Evolutionary conservation across 495 filamentous ascomycete species (phyloP).

Genomic region (Choiromyces venosus): DNA sequence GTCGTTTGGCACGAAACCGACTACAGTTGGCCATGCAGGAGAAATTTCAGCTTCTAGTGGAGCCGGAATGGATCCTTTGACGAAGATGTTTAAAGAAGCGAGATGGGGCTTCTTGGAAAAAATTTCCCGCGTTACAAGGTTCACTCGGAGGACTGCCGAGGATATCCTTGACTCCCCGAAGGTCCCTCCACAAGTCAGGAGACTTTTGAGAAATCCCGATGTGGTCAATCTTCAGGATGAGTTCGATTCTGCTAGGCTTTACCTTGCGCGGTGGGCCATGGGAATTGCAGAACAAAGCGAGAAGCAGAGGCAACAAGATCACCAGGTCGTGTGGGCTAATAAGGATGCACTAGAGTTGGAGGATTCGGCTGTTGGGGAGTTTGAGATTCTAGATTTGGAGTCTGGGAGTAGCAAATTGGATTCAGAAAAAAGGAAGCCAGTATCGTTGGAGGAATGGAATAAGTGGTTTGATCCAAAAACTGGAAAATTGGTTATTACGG

Average conservation of each 20-base stretch:
- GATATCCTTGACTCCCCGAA: conserved; percentile 84
- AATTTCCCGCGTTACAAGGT: conserved; percentile 91
- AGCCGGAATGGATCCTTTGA: conserved; percentile 89
- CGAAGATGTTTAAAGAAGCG: conserved; percentile 90
- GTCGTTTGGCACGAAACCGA: conserved; percentile 64
- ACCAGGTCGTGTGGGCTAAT: conserved; percentile 74
- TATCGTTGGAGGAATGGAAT: conserved; percentile 82
- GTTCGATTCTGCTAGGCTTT: conserved; percentile 90
- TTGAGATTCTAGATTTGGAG: conserved; percentile 85
- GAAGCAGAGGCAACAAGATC: conserved; percentile 59
- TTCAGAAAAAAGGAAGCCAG: conserved; percentile 64
- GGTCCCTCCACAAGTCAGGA: conserved; percentile 76
- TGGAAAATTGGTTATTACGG: conserved; percentile 68
- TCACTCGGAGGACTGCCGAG: conserved; percentile 84
- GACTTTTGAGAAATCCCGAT: conserved; percentile 84
- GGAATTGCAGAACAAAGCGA: conserved; percentile 96
- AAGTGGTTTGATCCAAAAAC: conserved; percentile 69
- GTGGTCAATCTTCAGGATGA: conserved; percentile 93
- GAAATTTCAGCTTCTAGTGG: conserved; percentile 43
- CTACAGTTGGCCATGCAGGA: conserved; percentile 45
- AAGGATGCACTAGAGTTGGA: conserved; percentile 90
- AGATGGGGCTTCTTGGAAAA: conserved; percentile 93
- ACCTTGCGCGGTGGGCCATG: conserved; percentile 96
- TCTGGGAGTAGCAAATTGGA: conserved; percentile 61
- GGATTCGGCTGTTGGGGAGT: conserved; percentile 87